A percentile compares a stretch with the other conserved stretches of the same genome.
These are phyloP conservation scores for Citrus medica DNA, from an alignment of 345 rosid genomes.

Conservation along the genomic window DNA sequence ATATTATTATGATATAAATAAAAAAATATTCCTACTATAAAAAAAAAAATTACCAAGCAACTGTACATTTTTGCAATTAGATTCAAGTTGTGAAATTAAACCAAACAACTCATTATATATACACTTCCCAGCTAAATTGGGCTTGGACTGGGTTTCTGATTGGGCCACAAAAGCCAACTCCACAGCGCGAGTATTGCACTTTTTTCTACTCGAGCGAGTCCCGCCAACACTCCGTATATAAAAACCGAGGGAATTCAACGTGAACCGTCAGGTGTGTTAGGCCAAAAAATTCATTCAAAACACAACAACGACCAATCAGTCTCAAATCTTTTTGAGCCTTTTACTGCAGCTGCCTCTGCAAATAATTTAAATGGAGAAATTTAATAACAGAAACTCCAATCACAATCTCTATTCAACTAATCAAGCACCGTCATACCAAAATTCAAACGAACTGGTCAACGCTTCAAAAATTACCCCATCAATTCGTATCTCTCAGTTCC, in stretches of 20 bases:
- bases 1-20: no score
- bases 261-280: neutral
- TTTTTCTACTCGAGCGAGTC: neutral
- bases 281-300: neutral
- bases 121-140: neutral
- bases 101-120: neutral
- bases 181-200: neutral
- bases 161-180: neutral
- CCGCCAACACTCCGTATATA: neutral
- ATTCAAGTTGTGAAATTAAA: no score
- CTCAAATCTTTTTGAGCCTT: no score
- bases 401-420: neutral
- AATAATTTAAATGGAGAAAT: neutral
- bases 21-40: no score
- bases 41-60: no score
- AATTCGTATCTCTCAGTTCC: neutral
- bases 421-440: neutral
- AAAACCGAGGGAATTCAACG: neutral
- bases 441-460: constrained; percentile 13
- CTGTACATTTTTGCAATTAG: no score
- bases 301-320: no score
- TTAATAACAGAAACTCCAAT: neutral
- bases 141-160: neutral
- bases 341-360: no score
- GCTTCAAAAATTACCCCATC: neutral